Evolutionary conservation across 192 early-diverging fungal genomes (phyloP).

Genomic region (Jimgerdemannia lactiflua): DNA sequence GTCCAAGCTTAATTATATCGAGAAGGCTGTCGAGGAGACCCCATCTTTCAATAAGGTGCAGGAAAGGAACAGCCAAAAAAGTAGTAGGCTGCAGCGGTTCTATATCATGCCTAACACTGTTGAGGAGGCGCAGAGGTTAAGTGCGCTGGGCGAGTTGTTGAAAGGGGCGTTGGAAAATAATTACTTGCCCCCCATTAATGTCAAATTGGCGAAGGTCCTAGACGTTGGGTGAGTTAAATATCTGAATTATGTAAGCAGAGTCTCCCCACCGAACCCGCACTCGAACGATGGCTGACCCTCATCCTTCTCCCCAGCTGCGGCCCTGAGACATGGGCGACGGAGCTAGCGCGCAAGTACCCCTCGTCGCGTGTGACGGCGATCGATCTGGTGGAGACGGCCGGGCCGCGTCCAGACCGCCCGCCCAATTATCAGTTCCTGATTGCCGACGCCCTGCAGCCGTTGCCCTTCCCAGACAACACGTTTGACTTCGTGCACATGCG

Average conservation of each 20-base stretch:
- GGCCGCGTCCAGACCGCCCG: too few species aligned
- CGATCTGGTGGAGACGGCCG: not conserved
- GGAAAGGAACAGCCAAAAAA: too few species aligned
- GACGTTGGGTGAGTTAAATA: not conserved
- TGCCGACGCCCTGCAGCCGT: not conserved
- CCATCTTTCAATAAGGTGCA: too few species aligned
- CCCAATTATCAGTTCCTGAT: not conserved
- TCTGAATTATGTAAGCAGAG: not conserved
- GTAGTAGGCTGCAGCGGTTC: too few species aligned
- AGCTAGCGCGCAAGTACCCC: not conserved
- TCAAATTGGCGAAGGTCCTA: not conserved
- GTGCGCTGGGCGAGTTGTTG: not conserved
- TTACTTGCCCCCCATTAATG: not conserved
- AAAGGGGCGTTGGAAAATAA: not conserved
- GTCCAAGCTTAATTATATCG: too few species aligned
- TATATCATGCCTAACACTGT: not conserved
- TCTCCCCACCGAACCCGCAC: too few species aligned
- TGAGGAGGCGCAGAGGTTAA: not conserved
- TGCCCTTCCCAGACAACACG: not conserved
- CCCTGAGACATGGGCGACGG: not conserved
- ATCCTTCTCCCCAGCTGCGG: not conserved
- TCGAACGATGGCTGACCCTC: too few species aligned
- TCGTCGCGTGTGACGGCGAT: not conserved
- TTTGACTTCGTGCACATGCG: not conserved
- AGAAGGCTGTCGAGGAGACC: too few species aligned